Evolutionary conservation across 169 alveolate genomes (phyloP), one percentile per base, ranked within the genome.

Genomic region (Plasmodium berghei): DNA sequence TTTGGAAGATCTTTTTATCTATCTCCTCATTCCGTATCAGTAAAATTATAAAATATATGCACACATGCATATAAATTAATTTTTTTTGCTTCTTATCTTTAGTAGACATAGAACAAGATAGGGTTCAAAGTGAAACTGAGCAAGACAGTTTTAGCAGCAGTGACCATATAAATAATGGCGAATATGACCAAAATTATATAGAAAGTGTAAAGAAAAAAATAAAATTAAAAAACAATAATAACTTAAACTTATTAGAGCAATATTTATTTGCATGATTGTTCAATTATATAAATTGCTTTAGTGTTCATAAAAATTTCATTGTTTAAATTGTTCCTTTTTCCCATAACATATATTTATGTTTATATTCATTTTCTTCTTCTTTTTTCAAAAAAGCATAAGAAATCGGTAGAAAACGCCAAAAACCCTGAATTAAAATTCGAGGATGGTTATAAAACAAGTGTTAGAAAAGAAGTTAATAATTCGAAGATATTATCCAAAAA

Each of bases 341-440:
- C 40, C 5, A 28, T 26, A 40, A 63, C 59, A 66, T 49, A 69
- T 59, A 69, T 69, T 52, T 46, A 20, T 6, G 5, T 28, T 26
- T 20, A 3, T 42, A 20, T 58, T 8, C 42, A 9, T 58, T 58
- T 58, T 58, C 5, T 58, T n/a, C 3, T 67, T 5, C 40, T 56
- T 24, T 34, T n/a, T 8, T 9, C 14, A 10, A 16, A 80, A 55
- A 56, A 14, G 5, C 54, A 54, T 1, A 80, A 80, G 62, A 67
- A 72, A 16, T 49, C 56, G 48, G 8, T 34, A 34, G 90, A 80
- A 46, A 54, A 67, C 42, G 40, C 24, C 55, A 52, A 52, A 80
- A 66, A 80, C 9, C 18, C 16, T 28, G 83, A 80, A 12, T 5
- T 70, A 5, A 80, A 80, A 66, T 58, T 66, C 45, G 90, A 80